Percentiles rank a stretch among this genome's conserved stretches.
phyloP scores from a whole-genome alignment of 257 asterid species.

The Solanum medicagineum region DNA sequence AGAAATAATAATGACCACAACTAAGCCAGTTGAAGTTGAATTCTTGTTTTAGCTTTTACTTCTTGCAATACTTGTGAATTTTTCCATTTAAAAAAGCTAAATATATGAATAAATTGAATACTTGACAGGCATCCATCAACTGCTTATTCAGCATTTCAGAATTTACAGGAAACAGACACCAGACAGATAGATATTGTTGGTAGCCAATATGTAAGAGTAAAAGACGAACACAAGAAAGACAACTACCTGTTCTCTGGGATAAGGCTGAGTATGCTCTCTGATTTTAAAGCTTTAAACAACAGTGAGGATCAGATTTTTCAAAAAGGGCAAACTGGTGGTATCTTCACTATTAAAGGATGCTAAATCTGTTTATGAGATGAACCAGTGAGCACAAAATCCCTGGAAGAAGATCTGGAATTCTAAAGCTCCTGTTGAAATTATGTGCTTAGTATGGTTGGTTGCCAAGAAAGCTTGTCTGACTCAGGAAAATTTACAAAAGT shows the following conservation, averaged over 20 bases:
- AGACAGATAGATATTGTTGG: neutral
- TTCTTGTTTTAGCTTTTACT: neutral
- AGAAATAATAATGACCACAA: neutral
- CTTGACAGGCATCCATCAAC: neutral
- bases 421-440: neutral
- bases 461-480: neutral
- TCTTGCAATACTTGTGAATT: neutral
- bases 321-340: neutral
- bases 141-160: neutral
- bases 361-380: neutral
- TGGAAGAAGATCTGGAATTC: neutral
- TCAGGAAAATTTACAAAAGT: neutral
- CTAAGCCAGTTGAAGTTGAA: neutral
- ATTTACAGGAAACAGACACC: neutral
- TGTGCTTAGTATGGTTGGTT: neutral
- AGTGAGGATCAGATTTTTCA: neutral
- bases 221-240: neutral
- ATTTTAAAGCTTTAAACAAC: neutral
- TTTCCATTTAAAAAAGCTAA: neutral
- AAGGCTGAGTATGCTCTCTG: neutral
- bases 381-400: neutral
- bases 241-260: neutral
- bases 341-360: neutral
- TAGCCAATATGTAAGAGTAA: neutral
- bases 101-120: neutral